Percentiles rank a stretch among this genome's conserved stretches.
Evolutionary conservation across 495 filamentous ascomycete genomes (phyloP).

Genomic region (Thermothielavioides terrestris): DNA sequence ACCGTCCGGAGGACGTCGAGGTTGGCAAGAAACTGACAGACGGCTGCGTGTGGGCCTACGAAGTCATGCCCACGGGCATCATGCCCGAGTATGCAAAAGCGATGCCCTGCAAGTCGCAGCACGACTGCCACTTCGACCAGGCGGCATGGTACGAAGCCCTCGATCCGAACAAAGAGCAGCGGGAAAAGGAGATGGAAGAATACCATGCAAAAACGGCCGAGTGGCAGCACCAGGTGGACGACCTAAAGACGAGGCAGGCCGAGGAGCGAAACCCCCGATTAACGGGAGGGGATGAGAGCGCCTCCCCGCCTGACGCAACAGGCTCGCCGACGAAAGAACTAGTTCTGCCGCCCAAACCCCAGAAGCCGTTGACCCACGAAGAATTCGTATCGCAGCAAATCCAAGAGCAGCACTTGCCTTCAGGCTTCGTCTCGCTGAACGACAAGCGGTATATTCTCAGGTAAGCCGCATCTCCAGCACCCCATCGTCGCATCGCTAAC

Average conservation of each 20-base stretch:
- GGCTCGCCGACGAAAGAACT: slow-evolving; percentile 6
- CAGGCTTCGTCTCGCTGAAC: slow-evolving; percentile 55
- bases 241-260: slow-evolving; percentile 13
- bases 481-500: slow-evolving; percentile 2
- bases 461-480: slow-evolving; percentile 30
- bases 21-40: slow-evolving; percentile 77
- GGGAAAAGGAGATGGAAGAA: slow-evolving; percentile 32
- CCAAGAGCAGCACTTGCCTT: slow-evolving; percentile 51
- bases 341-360: slow-evolving; percentile 19
- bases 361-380: slow-evolving; percentile 47
- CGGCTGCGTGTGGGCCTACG: slow-evolving; percentile 92
- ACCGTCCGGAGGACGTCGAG: slow-evolving; percentile 67
- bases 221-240: slow-evolving; percentile 23
- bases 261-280: slow-evolving; percentile 1
- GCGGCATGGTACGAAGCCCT: slow-evolving; percentile 50
- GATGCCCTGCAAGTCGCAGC: slow-evolving; percentile 56
- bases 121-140: slow-evolving; percentile 70
- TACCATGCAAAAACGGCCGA: slow-evolving; percentile 30
- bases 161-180: slow-evolving; percentile 38
- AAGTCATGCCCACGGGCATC: slow-evolving; percentile 69
- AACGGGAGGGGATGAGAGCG: too few species aligned
- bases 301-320: too few species aligned
- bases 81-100: slow-evolving; percentile 74
- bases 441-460: slow-evolving; percentile 66
- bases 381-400: slow-evolving; percentile 56